These are phyloP conservation scores for Euphrasia arctica DNA, from an alignment of 305 asterid genomes.

Conservation along the genomic window DNA sequence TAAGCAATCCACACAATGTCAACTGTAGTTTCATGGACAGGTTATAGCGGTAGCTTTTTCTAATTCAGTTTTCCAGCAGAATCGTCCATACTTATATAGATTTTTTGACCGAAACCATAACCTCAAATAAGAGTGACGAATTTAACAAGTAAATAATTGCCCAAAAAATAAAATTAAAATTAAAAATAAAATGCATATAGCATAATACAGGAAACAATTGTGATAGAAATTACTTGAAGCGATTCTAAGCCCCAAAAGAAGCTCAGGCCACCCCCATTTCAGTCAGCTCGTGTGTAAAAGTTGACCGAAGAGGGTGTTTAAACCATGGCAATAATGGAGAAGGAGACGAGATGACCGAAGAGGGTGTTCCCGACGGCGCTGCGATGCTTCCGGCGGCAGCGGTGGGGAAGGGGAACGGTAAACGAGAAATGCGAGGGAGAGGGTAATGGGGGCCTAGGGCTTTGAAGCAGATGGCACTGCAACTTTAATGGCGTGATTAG, in stretches of 20 bases:
- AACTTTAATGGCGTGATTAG: not conserved
- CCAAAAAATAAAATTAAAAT: too few relatives aligned
- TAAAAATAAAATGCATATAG: slow-evolving; percentile 2
- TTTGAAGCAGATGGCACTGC: not conserved
- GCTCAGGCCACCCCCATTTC: slow-evolving; percentile 31
- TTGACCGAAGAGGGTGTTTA: not conserved
- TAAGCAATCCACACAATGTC: not conserved
- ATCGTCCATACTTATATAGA: not conserved
- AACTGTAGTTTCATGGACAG: not conserved
- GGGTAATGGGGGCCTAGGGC: slow-evolving; percentile 32
- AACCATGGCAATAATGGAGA: not conserved
- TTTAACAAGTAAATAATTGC: not conserved
- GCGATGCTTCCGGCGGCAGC: slow-evolving; percentile 23
- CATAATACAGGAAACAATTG: not conserved
- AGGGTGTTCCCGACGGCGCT: slow-evolving; percentile 23
- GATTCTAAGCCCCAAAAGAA: slow-evolving; percentile 17
- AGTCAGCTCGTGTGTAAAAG: slow-evolving; percentile 20
- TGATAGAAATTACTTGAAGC: slow-evolving; percentile 21
- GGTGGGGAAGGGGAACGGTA: slow-evolving; percentile 12
- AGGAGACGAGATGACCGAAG: not conserved
- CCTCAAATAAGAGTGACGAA: slow-evolving; percentile 11
- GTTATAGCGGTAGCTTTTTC: slow-evolving; percentile 12
- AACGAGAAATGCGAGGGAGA: slow-evolving; percentile 21
- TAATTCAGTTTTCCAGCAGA: slow-evolving; percentile 14
- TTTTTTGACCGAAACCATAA: slow-evolving; percentile 8